Percentiles rank a stretch among this genome's conserved stretches.
These are phyloP conservation scores for Didymella arachidicola DNA, from an alignment of 2,329 filamentous ascomycete species.

Conservation along the genomic window DNA sequence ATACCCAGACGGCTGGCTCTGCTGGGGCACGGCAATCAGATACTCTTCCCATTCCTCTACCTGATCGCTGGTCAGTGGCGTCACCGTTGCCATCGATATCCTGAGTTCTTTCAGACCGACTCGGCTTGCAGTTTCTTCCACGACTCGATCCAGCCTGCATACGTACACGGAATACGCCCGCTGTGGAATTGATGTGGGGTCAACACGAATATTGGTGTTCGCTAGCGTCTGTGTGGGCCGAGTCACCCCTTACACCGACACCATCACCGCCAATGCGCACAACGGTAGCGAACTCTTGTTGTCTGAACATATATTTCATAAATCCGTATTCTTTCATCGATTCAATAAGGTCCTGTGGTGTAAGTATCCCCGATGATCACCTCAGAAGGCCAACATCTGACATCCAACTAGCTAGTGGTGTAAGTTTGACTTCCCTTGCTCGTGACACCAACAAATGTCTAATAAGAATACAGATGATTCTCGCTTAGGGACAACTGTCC, in stretches of 20 bases:
- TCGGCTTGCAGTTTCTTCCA: background rate
- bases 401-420: too few species aligned
- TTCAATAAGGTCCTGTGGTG: slow-evolving; percentile 30
- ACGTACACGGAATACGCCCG: background rate
- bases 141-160: too few species aligned
- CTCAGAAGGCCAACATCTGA: too few species aligned
- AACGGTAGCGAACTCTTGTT: too few species aligned
- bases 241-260: slow-evolving; percentile 2
- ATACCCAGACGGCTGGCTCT: slow-evolving; percentile 9
- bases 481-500: slow-evolving; percentile 63
- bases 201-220: slow-evolving; percentile 8
- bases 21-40: slow-evolving; percentile 6
- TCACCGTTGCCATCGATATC: too few species aligned
- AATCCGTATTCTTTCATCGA: background rate
- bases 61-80: too few species aligned
- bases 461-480: slow-evolving; percentile 49
- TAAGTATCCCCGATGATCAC: too few species aligned
- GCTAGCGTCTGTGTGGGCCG: slow-evolving; percentile 10
- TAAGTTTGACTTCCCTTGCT: too few species aligned
- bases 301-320: background rate
- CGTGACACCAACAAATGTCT: too few species aligned
- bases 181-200: slow-evolving; percentile 1
- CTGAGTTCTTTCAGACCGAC: background rate
- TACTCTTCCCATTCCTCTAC: too few species aligned
- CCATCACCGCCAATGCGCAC: background rate